Percentiles rank a stretch among this genome's conserved stretches.
Evolutionary conservation across 768 basidiomycete genomes (phyloP).

Genomic region (Lanmaoa rubissima): DNA sequence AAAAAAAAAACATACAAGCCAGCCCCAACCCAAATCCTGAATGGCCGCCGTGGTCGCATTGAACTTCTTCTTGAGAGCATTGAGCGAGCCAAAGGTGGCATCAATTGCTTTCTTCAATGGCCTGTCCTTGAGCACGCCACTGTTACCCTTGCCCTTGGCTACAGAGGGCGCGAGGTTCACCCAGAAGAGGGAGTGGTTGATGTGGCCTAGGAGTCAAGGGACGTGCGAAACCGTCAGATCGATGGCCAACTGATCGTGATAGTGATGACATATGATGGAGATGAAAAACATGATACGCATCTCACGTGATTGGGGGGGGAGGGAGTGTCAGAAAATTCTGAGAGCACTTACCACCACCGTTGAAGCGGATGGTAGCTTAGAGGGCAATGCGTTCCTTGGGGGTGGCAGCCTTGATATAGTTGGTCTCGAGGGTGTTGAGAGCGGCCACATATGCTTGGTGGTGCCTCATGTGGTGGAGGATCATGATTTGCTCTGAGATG

Average conservation of each 20-base stretch:
- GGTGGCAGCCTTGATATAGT: constrained; percentile 62
- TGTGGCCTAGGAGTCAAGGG: constrained; percentile 56
- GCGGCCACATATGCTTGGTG: constrained; percentile 94
- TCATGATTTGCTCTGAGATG: too few relatives aligned
- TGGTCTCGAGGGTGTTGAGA: constrained; percentile 84
- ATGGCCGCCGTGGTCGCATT: too few relatives aligned
- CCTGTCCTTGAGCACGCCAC: constrained; percentile 59
- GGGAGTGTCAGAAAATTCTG: too few relatives aligned
- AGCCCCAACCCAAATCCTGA: too few relatives aligned
- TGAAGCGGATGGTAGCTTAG: constrained; percentile 92
- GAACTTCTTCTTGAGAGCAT: too few relatives aligned
- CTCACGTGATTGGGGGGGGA: too few relatives aligned
- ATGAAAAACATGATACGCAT: not conserved
- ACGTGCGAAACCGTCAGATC: not conserved
- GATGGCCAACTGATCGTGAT: constrained; percentile 12
- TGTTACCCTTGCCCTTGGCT: constrained; percentile 51
- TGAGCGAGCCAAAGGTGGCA: too few relatives aligned
- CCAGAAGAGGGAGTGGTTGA: constrained; percentile 98
- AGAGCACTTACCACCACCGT: constrained; percentile 80
- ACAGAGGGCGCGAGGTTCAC: constrained; percentile 78
- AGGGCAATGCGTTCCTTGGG: constrained; percentile 84
- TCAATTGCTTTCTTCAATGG: constrained; percentile 66
- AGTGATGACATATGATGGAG: constrained; percentile 9
- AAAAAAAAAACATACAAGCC: too few relatives aligned
- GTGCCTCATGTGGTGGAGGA: constrained; percentile 91